Conservation (phyloP, 2,329 filamentous ascomycete genomes). For the Fusarium albidum region DNA sequence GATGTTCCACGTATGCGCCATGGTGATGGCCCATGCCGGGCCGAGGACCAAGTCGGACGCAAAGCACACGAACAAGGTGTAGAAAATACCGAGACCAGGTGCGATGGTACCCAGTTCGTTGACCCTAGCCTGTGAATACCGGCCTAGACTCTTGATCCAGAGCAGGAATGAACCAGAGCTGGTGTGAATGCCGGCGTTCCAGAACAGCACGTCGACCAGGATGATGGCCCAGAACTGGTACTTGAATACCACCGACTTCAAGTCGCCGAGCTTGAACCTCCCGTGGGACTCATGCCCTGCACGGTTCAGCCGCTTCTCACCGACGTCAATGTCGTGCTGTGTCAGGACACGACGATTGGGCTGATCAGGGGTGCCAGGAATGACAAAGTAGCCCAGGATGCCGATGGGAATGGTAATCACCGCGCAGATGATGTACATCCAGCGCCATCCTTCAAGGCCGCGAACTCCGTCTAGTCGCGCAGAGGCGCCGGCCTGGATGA, state of each 20-base stretch:
- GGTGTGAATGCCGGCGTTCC: constrained; percentile 59
- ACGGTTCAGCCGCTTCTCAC: constrained; percentile 53
- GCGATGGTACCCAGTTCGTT: constrained; percentile 62
- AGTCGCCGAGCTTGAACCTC: constrained; percentile 43
- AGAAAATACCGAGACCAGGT: constrained; percentile 65
- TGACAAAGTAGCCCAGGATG: constrained; percentile 57
- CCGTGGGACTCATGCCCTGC: constrained; percentile 51
- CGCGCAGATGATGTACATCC: constrained; percentile 64
- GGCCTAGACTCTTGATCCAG: constrained; percentile 64
- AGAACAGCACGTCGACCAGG: constrained; percentile 62
- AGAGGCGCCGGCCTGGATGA: constrained; percentile 56
- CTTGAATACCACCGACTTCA: constrained; percentile 48
- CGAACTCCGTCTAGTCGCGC: constrained; percentile 51
- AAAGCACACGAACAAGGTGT: constrained; percentile 62
- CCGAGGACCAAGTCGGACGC: constrained; percentile 61
- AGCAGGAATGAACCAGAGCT: constrained; percentile 60
- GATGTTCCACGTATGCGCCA: constrained; percentile 59
- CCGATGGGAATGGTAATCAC: constrained; percentile 64
- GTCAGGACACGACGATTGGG: constrained; percentile 58
- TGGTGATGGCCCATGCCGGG: constrained; percentile 63
- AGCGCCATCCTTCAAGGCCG: constrained; percentile 60
- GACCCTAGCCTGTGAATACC: constrained; percentile 54
- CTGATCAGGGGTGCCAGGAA: constrained; percentile 56
- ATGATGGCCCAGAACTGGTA: constrained; percentile 61
- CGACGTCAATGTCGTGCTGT: constrained; percentile 55